Evolutionary conservation across 257 asterid genomes (phyloP).

Genomic region (Solanum paucissectum): DNA sequence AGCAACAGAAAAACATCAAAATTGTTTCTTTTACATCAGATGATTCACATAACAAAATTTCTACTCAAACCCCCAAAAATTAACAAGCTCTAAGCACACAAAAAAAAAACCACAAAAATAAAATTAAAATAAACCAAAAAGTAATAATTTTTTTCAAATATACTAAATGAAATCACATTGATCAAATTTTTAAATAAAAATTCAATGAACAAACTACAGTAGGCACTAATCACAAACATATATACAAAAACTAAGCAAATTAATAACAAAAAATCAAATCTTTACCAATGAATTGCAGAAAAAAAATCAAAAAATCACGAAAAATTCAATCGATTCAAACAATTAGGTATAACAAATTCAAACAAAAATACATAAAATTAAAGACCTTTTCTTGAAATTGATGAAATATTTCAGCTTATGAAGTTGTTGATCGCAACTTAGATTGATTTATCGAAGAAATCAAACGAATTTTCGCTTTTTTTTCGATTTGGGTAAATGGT

Average conservation of each 20-base stretch:
- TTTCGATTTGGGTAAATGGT: background rate
- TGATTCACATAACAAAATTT: background rate
- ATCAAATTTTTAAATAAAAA: background rate
- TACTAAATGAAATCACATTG: background rate
- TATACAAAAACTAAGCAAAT: background rate
- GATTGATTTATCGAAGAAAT: background rate
- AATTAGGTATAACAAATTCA: background rate
- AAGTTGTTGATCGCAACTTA: conserved; percentile 4
- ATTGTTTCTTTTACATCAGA: background rate
- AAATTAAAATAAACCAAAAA: background rate
- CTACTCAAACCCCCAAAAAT: background rate
- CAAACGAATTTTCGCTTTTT: background rate
- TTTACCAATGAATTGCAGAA: background rate
- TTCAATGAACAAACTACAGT: background rate
- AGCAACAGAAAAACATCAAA: background rate
- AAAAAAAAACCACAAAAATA: background rate
- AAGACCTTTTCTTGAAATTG: conserved; percentile 9
- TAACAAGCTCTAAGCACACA: background rate
- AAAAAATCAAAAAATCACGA: background rate
- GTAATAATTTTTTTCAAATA: background rate
- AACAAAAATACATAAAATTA: background rate
- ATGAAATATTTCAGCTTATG: background rate
- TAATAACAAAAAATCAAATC: background rate
- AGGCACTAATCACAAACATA: background rate
- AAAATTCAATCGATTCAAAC: background rate